Percentiles rank a stretch among this genome's conserved stretches.
Conservation (phyloP, 148 eudicot species). For the Agrostemma githago region DNA sequence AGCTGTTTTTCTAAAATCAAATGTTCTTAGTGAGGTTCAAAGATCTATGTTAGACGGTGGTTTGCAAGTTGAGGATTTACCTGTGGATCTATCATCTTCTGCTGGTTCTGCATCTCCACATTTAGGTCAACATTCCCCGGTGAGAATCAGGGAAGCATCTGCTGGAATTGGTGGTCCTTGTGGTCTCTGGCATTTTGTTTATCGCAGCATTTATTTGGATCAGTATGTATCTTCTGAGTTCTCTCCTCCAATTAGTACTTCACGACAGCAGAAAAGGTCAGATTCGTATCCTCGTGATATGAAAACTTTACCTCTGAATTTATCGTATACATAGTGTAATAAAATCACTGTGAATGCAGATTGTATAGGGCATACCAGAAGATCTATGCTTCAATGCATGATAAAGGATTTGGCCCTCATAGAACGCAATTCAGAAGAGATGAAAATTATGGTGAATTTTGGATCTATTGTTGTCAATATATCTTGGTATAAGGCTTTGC, state of each 20-base stretch:
- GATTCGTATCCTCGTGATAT: conserved; percentile 4
- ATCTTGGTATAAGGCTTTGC: not conserved
- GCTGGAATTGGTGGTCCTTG: conserved; percentile 73
- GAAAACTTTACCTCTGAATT: conserved; percentile 3
- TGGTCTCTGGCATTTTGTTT: conserved; percentile 97
- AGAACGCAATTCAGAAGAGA: conserved; percentile 96
- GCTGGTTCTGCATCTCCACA: conserved; percentile 60
- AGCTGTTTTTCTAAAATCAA: conserved; percentile 73
- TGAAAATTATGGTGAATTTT: conserved; percentile 76
- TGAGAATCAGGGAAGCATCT: conserved; percentile 42
- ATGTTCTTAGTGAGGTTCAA: conserved; percentile 87
- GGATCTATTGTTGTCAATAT: conserved; percentile 11
- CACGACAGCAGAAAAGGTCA: conserved; percentile 82
- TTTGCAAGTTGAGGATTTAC: conserved; percentile 86
- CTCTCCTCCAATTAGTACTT: conserved; percentile 71
- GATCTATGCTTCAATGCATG: conserved; percentile 89
- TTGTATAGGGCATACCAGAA: conserved; percentile 88
- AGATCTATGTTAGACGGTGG: conserved; percentile 85
- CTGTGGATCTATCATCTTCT: conserved; percentile 58
- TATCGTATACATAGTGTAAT: not conserved
- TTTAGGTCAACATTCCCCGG: conserved; percentile 59
- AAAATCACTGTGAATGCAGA: conserved; percentile 34
- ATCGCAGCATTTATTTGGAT: conserved; percentile 78
- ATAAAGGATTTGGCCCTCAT: conserved; percentile 74
- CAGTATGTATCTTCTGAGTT: conserved; percentile 93